Evolutionary conservation across 2,329 filamentous ascomycete species (phyloP).

Genomic region (Neodidymelliopsis sp.): DNA sequence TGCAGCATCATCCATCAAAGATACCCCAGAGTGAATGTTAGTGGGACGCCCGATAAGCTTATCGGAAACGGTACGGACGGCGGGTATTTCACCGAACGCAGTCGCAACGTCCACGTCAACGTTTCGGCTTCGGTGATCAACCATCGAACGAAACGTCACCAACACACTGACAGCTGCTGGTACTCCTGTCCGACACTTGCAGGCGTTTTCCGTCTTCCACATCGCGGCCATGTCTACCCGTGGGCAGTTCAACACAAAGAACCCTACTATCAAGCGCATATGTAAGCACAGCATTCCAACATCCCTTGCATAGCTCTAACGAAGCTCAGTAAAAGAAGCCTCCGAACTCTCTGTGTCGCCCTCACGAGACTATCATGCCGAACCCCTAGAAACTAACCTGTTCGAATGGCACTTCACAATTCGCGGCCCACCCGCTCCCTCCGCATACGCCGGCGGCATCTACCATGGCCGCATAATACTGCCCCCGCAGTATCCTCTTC

Average conservation of each 20-base stretch:
- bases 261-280: slow-evolving; percentile 84
- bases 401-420: slow-evolving; percentile 99
- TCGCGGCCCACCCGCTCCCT: slow-evolving; percentile 80
- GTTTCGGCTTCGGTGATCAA: slow-evolving; percentile 15
- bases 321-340: slow-evolving; percentile 79
- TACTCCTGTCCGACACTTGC: too few species aligned
- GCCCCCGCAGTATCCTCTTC: slow-evolving; percentile 86
- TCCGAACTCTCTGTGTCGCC: slow-evolving; percentile 81
- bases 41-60: slow-evolving; percentile 9
- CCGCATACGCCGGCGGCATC: slow-evolving; percentile 79
- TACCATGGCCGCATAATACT: slow-evolving; percentile 97
- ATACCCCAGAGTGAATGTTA: not conserved
- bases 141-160: slow-evolving; percentile 1
- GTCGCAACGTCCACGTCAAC: slow-evolving; percentile 27
- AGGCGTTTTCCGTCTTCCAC: not conserved
- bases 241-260: slow-evolving; percentile 72
- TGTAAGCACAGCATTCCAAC: slow-evolving; percentile 57
- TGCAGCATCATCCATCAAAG: too few species aligned
- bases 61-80: slow-evolving; percentile 6
- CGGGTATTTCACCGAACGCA: slow-evolving; percentile 4
- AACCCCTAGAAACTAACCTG: slow-evolving; percentile 85
- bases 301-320: slow-evolving; percentile 27
- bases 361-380: slow-evolving; percentile 83
- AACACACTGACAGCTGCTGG: not conserved
- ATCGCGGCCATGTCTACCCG: slow-evolving; percentile 49